Conservation (phyloP, 371 early-diverging fungal genomes). For the Syncephalastrum sp. region DNA sequence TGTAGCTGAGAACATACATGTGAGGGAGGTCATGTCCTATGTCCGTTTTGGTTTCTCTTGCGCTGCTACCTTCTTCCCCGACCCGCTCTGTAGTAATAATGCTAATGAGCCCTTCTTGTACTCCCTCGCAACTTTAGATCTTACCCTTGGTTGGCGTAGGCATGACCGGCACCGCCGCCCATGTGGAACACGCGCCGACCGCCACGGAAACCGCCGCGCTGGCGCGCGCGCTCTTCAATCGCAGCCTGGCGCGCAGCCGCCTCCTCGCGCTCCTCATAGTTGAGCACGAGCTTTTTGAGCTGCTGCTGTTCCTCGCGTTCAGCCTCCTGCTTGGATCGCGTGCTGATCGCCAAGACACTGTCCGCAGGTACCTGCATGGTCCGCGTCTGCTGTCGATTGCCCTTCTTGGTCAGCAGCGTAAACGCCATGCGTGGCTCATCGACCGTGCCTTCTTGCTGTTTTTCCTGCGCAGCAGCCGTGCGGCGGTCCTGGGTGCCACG, state of each 20-base stretch:
- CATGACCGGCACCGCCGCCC: constrained; percentile 39
- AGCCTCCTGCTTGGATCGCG: constrained; percentile 82
- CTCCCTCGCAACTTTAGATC: background rate
- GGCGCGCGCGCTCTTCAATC: constrained; percentile 33
- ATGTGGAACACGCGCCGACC: constrained; percentile 33
- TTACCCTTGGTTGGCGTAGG: constrained; percentile 21
- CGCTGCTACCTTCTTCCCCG: too few relatives aligned
- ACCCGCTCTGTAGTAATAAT: too few relatives aligned
- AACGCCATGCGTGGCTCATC: constrained; percentile 69
- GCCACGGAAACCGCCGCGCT: constrained; percentile 27
- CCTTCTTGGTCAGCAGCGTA: constrained; percentile 87
- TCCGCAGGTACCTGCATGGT: constrained; percentile 83
- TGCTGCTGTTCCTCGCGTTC: constrained; percentile 87
- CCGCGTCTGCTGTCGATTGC: constrained; percentile 83
- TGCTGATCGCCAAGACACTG: constrained; percentile 79
- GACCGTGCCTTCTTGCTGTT: constrained; percentile 17
- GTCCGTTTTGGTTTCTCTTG: too few relatives aligned
- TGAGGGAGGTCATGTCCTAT: too few relatives aligned
- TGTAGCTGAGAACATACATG: too few relatives aligned
- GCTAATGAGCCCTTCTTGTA: too few relatives aligned
- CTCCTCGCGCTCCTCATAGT: constrained; percentile 85
- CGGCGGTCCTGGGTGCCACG: constrained; percentile 54
- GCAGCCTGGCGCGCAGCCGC: constrained; percentile 58
- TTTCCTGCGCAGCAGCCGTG: constrained; percentile 26
- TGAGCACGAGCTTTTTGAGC: constrained; percentile 87